These are phyloP conservation scores for Ophiosphaerella narmari DNA, from an alignment of 2,329 filamentous ascomycete species.

Conservation along the genomic window DNA sequence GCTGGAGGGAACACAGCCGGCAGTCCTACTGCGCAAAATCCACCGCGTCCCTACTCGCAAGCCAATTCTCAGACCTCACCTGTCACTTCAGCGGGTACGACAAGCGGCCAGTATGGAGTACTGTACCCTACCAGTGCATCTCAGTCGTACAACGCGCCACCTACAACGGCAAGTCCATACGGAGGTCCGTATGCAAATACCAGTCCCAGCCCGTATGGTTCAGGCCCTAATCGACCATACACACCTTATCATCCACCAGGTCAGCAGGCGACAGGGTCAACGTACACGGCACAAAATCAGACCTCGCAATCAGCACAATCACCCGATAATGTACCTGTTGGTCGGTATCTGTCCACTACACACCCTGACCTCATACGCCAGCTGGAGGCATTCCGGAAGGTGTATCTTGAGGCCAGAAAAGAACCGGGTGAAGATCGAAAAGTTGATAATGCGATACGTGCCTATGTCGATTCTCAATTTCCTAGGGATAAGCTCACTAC, in stretches of 20 bases:
- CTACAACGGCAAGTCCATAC: slow-evolving; percentile 28
- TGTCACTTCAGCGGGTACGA: slow-evolving; percentile 21
- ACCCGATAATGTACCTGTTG: slow-evolving; percentile 18
- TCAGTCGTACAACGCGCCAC: slow-evolving; percentile 25
- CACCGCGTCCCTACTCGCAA: slow-evolving; percentile 38
- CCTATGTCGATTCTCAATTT: slow-evolving; percentile 34
- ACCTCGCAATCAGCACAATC: slow-evolving; percentile 7
- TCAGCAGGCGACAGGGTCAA: slow-evolving; percentile 20
- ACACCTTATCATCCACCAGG: slow-evolving; percentile 30
- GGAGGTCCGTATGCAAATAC: slow-evolving; percentile 36
- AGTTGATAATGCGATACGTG: slow-evolving; percentile 41
- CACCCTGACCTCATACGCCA: slow-evolving; percentile 37
- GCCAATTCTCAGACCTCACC: slow-evolving; percentile 33
- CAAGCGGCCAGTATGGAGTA: slow-evolving; percentile 42
- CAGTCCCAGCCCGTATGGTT: slow-evolving; percentile 35
- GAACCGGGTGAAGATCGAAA: slow-evolving; percentile 33
- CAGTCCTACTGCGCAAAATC: slow-evolving; percentile 28
- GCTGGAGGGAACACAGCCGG: slow-evolving; percentile 36
- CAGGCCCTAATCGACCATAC: slow-evolving; percentile 31
- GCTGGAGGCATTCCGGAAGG: slow-evolving; percentile 40
- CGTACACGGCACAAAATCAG: slow-evolving; percentile 16
- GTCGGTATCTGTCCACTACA: slow-evolving; percentile 36
- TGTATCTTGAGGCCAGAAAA: slow-evolving; percentile 31
- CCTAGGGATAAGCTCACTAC: slow-evolving; percentile 27
- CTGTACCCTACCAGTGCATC: slow-evolving; percentile 39